phyloP scores from a whole-genome alignment of 495 filamentous ascomycete species.

The Aspergillus avenaceus region DNA sequence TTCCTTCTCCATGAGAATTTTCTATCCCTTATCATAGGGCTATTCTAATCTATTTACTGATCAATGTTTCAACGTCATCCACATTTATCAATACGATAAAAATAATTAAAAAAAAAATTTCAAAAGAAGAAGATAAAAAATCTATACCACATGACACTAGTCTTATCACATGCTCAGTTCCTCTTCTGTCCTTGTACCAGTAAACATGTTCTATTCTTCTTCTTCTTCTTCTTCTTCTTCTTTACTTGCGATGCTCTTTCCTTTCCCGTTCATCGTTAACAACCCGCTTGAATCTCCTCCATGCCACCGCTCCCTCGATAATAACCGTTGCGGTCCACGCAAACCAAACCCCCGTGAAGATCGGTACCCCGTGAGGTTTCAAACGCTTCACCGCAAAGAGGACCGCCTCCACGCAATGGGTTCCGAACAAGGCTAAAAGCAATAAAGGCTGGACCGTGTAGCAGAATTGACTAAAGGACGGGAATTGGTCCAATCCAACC shows the following conservation, averaged over 20 bases:
- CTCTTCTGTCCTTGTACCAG: no score
- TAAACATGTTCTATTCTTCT: background rate
- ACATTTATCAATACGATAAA: no score
- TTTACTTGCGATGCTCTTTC: conserved; percentile 31
- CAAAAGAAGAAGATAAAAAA: no score
- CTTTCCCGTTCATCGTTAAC: conserved; percentile 49
- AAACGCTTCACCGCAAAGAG: conserved; percentile 48
- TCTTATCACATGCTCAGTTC: no score
- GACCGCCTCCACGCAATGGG: conserved; percentile 52
- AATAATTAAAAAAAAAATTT: no score
- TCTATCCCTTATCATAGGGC: background rate
- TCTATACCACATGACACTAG: no score
- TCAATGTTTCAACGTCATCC: no score
- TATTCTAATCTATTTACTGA: background rate
- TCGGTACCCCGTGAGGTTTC: conserved; percentile 51
- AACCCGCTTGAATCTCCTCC: conserved; percentile 50
- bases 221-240: background rate
- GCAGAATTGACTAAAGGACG: conserved; percentile 48
- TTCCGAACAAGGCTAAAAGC: conserved; percentile 39
- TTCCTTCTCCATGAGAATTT: no score
- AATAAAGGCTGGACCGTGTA: conserved; percentile 44
- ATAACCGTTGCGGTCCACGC: conserved; percentile 54
- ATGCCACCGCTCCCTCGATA: conserved; percentile 55
- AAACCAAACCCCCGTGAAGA: conserved; percentile 54
- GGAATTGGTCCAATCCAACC: conserved; percentile 36